Conservation (phyloP, 73 alveolate species). For the Urostyla sp. region DNA sequence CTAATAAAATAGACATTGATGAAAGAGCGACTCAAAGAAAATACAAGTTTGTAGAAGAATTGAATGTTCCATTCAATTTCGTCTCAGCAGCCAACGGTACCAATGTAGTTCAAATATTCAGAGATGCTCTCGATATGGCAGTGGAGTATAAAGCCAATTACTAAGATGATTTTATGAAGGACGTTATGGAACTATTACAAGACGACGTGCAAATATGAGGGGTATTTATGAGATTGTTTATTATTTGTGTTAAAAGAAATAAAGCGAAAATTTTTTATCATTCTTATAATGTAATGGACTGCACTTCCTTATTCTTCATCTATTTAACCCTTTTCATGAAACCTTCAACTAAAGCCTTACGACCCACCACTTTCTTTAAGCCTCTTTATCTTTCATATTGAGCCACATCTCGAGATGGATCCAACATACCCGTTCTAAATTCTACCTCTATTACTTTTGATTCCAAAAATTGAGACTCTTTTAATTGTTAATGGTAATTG, state of each 20-base stretch:
- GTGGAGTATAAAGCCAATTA: conserved; percentile 85
- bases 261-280: too few relatives aligned
- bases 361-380: conserved; percentile 23
- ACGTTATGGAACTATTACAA: conserved; percentile 81
- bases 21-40: conserved; percentile 86
- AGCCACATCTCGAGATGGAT: conserved; percentile 48
- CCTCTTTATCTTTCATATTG: conserved; percentile 47
- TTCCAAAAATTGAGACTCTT: background rate
- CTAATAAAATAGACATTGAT: conserved; percentile 94
- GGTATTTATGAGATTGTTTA: too few relatives aligned
- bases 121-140: conserved; percentile 89
- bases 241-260: too few relatives aligned
- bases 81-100: conserved; percentile 98
- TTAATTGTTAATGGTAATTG: background rate
- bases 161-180: conserved; percentile 79
- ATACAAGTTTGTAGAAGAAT: conserved; percentile 89
- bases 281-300: too few relatives aligned
- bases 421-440: conserved; percentile 29
- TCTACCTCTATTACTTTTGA: conserved; percentile 40
- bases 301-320: conserved; percentile 29
- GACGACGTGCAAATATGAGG: conserved; percentile 22
- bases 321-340: conserved; percentile 36
- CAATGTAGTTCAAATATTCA: conserved; percentile 92
- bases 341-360: conserved; percentile 39
- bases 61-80: conserved; percentile 87